phyloP scores from a whole-genome alignment of 108 stramenopile species.

The Fragilaria crotonensis region DNA sequence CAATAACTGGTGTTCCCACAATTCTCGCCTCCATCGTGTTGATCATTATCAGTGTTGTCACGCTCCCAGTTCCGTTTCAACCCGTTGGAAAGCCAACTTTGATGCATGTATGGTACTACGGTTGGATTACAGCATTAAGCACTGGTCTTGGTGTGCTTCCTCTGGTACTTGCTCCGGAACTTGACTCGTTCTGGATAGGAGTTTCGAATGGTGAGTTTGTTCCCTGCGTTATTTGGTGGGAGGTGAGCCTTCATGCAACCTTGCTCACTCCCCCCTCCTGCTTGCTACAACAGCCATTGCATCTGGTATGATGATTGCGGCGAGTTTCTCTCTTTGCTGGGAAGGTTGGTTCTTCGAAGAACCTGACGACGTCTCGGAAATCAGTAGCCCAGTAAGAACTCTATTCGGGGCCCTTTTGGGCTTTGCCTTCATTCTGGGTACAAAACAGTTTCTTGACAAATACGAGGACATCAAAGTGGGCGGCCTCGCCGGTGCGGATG shows the following conservation, averaged over 20 bases:
- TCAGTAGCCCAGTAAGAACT: conserved; percentile 43
- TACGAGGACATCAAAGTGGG: conserved; percentile 89
- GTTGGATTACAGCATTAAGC: conserved; percentile 93
- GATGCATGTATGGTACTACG: conserved; percentile 92
- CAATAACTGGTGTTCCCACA: neutral
- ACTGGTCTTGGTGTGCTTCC: conserved; percentile 95
- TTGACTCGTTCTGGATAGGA: conserved; percentile 75
- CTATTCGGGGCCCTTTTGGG: conserved; percentile 66
- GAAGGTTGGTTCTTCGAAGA: conserved; percentile 81
- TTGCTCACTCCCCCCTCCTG: neutral
- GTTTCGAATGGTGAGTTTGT: conserved; percentile 69
- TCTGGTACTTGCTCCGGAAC: conserved; percentile 61
- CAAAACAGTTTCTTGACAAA: conserved; percentile 71
- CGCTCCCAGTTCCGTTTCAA: conserved; percentile 45
- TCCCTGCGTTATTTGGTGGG: neutral
- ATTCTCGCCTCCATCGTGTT: conserved; percentile 16
- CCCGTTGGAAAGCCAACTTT: conserved; percentile 46
- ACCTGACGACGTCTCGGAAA: conserved; percentile 47
- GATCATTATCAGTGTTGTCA: conserved; percentile 30
- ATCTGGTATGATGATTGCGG: conserved; percentile 98
- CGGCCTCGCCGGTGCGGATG: conserved; percentile 81
- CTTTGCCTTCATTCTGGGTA: conserved; percentile 70
- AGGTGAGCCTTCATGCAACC: neutral
- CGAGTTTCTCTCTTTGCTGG: conserved; percentile 76
- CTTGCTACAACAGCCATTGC: conserved; percentile 68